Conservation (phyloP, 169 alveolate genomes). For the Eimeria brunetti region DNA sequence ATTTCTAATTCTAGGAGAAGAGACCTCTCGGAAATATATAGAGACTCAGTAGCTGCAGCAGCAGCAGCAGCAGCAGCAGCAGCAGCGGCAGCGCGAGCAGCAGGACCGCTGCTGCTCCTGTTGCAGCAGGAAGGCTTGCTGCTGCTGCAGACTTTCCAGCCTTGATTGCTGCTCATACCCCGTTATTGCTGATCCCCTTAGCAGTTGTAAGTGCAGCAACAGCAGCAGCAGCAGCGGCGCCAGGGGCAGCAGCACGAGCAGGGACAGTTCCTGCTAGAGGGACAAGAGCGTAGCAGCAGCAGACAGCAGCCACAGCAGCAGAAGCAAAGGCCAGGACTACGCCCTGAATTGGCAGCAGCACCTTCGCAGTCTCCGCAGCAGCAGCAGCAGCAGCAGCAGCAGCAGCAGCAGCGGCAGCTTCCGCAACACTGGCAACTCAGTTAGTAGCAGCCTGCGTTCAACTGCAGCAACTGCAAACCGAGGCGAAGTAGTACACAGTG, state of each 20-base stretch:
- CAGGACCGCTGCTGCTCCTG: not conserved
- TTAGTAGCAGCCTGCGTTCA: not conserved
- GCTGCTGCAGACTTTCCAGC: not conserved
- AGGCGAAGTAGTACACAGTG: not conserved
- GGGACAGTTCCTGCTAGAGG: not conserved
- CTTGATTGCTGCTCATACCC: not conserved
- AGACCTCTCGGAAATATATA: not conserved
- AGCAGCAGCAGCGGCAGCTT: slow-evolving; percentile 67
- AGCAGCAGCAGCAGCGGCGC: not conserved
- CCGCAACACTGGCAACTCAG: slow-evolving; percentile 62
- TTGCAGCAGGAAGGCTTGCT: slow-evolving; percentile 15
- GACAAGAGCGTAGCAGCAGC: not conserved
- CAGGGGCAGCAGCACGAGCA: slow-evolving; percentile 9
- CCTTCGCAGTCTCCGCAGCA: not conserved
- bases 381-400: slow-evolving; percentile 81
- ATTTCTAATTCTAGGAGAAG: not conserved
- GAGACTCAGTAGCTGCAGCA: not conserved
- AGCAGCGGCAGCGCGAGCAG: slow-evolving; percentile 3
- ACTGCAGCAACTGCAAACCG: not conserved
- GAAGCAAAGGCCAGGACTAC: slow-evolving; percentile 83
- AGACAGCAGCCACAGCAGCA: slow-evolving; percentile 78
- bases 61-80: slow-evolving; percentile 19
- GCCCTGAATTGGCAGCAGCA: not conserved
- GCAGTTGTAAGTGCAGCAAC: not conserved
- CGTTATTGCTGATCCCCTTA: not conserved